These are phyloP conservation scores for Debaryomyces robertsiae DNA, from an alignment of 1,139 yeast genomes.

Conservation along the genomic window DNA sequence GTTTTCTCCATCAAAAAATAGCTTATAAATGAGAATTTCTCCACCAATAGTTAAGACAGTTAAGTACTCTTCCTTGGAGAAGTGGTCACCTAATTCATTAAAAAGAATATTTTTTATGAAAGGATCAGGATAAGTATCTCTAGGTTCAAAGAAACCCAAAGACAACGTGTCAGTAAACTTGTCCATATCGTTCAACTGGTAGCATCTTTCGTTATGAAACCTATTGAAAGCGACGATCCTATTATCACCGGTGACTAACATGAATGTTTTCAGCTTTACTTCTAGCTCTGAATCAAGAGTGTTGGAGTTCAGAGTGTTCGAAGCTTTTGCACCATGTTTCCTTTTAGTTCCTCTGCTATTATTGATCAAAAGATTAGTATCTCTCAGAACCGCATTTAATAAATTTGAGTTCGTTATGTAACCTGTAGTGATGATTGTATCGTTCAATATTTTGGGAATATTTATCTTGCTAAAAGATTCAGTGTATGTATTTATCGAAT, in stretches of 20 bases:
- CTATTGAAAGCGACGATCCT: conserved; percentile 65
- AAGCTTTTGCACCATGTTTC: conserved; percentile 20
- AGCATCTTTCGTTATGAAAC: conserved; percentile 66
- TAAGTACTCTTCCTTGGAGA: conserved; percentile 56
- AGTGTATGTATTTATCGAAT: conserved; percentile 44
- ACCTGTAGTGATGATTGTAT: conserved; percentile 69
- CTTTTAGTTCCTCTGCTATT: conserved; percentile 36
- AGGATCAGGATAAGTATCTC: conserved; percentile 70
- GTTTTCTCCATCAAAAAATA: conserved; percentile 54
- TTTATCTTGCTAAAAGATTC: conserved; percentile 38
- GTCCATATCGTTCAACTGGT: conserved; percentile 62
- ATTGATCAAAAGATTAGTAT: conserved; percentile 34
- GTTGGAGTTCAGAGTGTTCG: conserved; percentile 10
- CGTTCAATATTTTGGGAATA: conserved; percentile 56
- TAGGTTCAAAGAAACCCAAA: conserved; percentile 59
- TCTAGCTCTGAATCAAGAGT: conserved; percentile 21
- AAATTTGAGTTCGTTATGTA: conserved; percentile 54
- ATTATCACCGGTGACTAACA: conserved; percentile 77
- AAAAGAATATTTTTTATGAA: conserved; percentile 71
- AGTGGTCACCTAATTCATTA: conserved; percentile 65
- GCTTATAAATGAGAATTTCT: conserved; percentile 68
- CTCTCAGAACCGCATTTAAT: conserved; percentile 45
- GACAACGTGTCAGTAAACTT: conserved; percentile 56
- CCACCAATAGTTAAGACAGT: conserved; percentile 79
- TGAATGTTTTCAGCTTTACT: conserved; percentile 53